Conservation (phyloP, 768 basidiomycete genomes). For the Mycena metata region DNA sequence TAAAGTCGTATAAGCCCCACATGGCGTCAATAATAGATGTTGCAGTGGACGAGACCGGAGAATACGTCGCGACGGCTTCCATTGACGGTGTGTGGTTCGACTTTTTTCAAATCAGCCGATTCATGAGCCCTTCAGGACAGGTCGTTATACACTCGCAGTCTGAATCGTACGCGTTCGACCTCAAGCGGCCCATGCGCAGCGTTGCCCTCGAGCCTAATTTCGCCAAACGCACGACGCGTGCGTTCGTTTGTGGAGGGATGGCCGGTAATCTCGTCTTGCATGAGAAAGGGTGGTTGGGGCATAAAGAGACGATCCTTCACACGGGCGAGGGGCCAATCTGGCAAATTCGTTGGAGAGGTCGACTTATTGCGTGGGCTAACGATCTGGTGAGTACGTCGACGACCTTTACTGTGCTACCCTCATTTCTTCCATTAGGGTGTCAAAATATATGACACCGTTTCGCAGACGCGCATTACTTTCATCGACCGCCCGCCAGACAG, state of each 20-base stretch:
- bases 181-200: slow-evolving; percentile 92
- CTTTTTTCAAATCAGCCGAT: background rate
- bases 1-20: slow-evolving; percentile 94
- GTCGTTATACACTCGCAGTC: slow-evolving; percentile 86
- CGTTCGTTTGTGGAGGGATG: slow-evolving; percentile 93
- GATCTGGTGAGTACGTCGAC: slow-evolving; percentile 71
- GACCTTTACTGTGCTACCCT: slow-evolving; percentile 21
- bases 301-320: slow-evolving; percentile 89
- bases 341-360: slow-evolving; percentile 88
- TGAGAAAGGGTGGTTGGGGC: slow-evolving; percentile 97
- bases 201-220: slow-evolving; percentile 94
- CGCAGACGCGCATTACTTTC: slow-evolving; percentile 83
- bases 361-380: slow-evolving; percentile 96
- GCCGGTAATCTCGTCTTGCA: slow-evolving; percentile 88
- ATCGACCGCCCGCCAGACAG: slow-evolving; percentile 87
- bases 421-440: slow-evolving; percentile 73
- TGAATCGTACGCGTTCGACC: slow-evolving; percentile 89
- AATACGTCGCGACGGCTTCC: slow-evolving; percentile 93
- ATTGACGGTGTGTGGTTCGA: slow-evolving; percentile 82
- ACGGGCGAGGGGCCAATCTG: slow-evolving; percentile 94
- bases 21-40: slow-evolving; percentile 90
- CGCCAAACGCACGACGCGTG: slow-evolving; percentile 78
- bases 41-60: slow-evolving; percentile 83
- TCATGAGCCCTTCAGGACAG: slow-evolving; percentile 71
- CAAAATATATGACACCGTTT: slow-evolving; percentile 90